Evolutionary conservation across 768 basidiomycete genomes (phyloP).

Genomic region (Amanita molliuscula): DNA sequence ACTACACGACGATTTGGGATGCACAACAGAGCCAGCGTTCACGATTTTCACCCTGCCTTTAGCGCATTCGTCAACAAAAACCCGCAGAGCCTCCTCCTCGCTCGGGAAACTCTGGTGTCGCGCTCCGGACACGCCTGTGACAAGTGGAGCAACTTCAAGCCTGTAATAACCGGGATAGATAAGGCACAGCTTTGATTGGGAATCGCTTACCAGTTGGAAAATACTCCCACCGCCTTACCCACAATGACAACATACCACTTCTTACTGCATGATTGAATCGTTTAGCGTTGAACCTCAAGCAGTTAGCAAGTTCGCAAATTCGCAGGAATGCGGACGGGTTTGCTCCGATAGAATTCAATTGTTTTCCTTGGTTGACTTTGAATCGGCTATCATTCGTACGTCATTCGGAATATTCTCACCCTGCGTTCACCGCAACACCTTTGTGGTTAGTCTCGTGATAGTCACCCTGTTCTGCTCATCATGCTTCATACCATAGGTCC

Average conservation of each 20-base stretch:
- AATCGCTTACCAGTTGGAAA: slow-evolving; percentile 19
- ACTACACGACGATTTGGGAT: slow-evolving; percentile 3
- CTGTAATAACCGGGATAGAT: slow-evolving; percentile 16
- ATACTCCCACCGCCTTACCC: slow-evolving; percentile 22
- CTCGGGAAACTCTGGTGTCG: slow-evolving; percentile 32
- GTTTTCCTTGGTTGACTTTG: neutral
- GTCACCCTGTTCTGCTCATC: neutral
- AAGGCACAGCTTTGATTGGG: neutral
- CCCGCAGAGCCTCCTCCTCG: slow-evolving; percentile 27
- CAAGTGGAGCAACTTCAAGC: slow-evolving; percentile 34
- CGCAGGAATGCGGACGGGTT: neutral
- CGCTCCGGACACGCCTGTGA: slow-evolving; percentile 30
- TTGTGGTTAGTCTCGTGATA: neutral
- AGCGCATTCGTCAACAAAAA: slow-evolving; percentile 17
- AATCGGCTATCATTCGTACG: neutral
- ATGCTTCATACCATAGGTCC: no score
- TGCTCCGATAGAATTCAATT: neutral
- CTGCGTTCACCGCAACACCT: neutral
- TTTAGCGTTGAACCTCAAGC: neutral
- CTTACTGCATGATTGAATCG: slow-evolving; percentile 13
- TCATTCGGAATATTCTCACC: neutral
- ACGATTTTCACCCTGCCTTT: slow-evolving; percentile 20
- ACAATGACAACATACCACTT: slow-evolving; percentile 26
- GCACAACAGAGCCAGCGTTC: neutral
- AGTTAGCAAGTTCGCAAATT: neutral